phyloP scores from a whole-genome alignment of 108 stramenopile species.

The Fistulifera pelliculosa region DNA sequence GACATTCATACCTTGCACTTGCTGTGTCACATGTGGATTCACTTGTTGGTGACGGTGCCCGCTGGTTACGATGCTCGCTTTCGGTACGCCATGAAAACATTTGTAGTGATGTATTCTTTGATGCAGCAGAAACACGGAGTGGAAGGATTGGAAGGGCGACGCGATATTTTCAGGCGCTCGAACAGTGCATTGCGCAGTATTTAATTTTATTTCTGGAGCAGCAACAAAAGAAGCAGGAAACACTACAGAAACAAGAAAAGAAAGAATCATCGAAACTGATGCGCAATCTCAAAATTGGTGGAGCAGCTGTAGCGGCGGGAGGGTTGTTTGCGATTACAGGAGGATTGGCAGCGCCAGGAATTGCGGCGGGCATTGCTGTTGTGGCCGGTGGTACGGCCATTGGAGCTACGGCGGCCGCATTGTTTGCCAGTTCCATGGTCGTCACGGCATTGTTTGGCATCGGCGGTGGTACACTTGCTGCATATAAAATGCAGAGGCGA shows the following conservation, averaged over 20 bases:
- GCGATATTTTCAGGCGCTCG: constrained; percentile 14
- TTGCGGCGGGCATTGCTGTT: constrained; percentile 46
- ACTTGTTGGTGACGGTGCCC: constrained; percentile 16
- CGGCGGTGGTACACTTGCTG: constrained; percentile 50
- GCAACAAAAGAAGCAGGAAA: neutral
- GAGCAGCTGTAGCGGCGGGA: constrained; percentile 48
- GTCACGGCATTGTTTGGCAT: constrained; percentile 50
- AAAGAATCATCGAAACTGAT: constrained; percentile 21
- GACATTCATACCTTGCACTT: no score
- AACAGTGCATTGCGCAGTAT: constrained; percentile 17
- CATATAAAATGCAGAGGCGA: constrained; percentile 53
- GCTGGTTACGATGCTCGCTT: constrained; percentile 15
- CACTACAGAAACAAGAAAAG: constrained; percentile 1
- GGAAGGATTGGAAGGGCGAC: constrained; percentile 2
- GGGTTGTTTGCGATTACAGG: constrained; percentile 60
- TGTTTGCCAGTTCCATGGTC: constrained; percentile 35
- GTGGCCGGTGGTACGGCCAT: constrained; percentile 41
- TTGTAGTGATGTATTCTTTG: neutral
- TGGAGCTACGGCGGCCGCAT: constrained; percentile 27
- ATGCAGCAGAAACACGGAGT: constrained; percentile 2
- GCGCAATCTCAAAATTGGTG: constrained; percentile 36
- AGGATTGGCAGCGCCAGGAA: constrained; percentile 62
- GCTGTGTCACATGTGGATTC: neutral
- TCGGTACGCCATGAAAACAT: neutral
- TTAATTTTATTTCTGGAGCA: neutral